phyloP scores from a whole-genome alignment of 73 alveolate genomes.

The Breviolum minutum region DNA sequence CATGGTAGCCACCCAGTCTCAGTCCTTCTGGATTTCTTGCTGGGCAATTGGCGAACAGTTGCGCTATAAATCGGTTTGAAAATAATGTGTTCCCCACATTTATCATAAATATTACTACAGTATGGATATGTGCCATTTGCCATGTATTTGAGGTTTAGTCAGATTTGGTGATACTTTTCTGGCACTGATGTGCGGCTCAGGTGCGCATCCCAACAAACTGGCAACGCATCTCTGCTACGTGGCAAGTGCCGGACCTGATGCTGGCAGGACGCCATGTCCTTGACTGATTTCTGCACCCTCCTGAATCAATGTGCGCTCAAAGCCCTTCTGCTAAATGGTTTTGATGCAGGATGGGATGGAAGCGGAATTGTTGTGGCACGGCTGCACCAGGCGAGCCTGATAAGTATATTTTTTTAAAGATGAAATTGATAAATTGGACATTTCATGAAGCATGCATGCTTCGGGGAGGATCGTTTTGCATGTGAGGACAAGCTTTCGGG shows the following conservation, averaged over 20 bases:
- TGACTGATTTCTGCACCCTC: too few relatives aligned
- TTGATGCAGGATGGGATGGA: slow-evolving; percentile 65
- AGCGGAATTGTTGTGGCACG: slow-evolving; percentile 45
- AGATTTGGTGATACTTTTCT: too few relatives aligned
- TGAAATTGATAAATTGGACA: neutral
- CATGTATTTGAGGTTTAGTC: too few relatives aligned
- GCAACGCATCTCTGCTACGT: slow-evolving; percentile 19
- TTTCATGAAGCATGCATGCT: neutral
- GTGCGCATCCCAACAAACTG: neutral
- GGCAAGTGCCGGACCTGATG: slow-evolving; percentile 30
- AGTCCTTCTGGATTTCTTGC: too few relatives aligned
- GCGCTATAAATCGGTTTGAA: too few relatives aligned
- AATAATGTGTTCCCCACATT: too few relatives aligned
- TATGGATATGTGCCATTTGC: too few relatives aligned
- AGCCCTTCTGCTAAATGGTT: neutral
- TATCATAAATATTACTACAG: too few relatives aligned
- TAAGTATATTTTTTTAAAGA: neutral
- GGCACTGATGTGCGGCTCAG: neutral
- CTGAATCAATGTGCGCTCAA: too few relatives aligned
- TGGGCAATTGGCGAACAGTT: too few relatives aligned
- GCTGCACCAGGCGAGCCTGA: neutral
- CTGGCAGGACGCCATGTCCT: slow-evolving; percentile 18
- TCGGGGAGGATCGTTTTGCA: neutral
- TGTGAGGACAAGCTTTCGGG: slow-evolving; percentile 35
- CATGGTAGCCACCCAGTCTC: too few relatives aligned